phyloP scores from a whole-genome alignment of 495 filamentous ascomycete genomes.

The Poronia punctata region DNA sequence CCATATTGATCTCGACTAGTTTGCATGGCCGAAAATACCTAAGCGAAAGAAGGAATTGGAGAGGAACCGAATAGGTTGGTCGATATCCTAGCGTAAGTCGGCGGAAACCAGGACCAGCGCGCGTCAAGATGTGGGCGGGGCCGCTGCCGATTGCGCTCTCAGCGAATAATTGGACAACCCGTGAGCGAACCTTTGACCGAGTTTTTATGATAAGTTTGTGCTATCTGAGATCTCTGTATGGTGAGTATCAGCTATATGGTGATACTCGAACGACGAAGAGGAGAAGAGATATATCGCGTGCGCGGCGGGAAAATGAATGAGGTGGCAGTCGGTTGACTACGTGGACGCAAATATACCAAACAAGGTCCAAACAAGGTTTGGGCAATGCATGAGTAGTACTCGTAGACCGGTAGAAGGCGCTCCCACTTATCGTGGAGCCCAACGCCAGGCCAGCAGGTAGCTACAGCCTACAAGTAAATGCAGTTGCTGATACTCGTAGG shows the following conservation, averaged over 20 bases:
- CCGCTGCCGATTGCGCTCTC: constrained; percentile 11
- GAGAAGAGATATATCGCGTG: background rate
- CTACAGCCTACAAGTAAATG: too few relatives aligned
- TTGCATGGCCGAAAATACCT: constrained; percentile 39
- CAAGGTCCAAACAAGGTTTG: background rate
- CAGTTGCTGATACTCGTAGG: too few relatives aligned
- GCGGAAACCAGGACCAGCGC: constrained; percentile 2
- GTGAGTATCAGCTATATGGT: too few relatives aligned
- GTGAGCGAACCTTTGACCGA: too few relatives aligned
- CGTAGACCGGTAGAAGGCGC: too few relatives aligned
- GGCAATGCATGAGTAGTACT: background rate
- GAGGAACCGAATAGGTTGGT: background rate
- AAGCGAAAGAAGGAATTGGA: background rate
- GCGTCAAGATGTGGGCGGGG: constrained; percentile 5
- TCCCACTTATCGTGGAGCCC: too few relatives aligned
- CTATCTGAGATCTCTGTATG: background rate
- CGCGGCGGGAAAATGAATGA: constrained; percentile 5
- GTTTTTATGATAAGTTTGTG: too few relatives aligned
- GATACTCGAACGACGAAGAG: background rate
- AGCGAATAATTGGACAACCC: constrained; percentile 4
- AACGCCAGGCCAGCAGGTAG: too few relatives aligned
- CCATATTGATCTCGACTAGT: constrained; percentile 51
- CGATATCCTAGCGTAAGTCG: constrained; percentile 9
- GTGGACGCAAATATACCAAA: constrained; percentile 5
- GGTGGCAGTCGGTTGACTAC: constrained; percentile 7